Base-by-base conservation (phyloP, 1,284 basidiomycete genomes). In the Rhodofomes roseus region DNA sequence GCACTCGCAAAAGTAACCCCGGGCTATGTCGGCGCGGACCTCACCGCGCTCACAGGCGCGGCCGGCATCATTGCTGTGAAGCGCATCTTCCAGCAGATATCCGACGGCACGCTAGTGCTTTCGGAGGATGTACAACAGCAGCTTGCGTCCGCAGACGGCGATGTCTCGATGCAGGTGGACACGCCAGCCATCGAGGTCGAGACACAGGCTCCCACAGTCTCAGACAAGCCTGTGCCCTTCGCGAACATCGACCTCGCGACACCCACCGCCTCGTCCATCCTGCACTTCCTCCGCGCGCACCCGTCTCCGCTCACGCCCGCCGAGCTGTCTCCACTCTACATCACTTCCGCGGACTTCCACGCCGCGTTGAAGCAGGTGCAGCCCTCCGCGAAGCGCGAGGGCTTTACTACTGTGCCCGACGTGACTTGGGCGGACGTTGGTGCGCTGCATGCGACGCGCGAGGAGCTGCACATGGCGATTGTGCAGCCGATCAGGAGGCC, bases 1-100 rank as follows among this genome's bases (percentile, higher is more conserved):
- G 81, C 83, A 1, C 79, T 99, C 16, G 96, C 96, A 16, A 96
- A 95, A 74, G 85, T 90, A 0, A 99, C 96, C 0, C 97, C 97
- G 1, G 96, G 96, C 0, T 99, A 97, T 70, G 96, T 98, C 9
- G 96, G 96, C 39, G 96, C 96, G 0, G 96, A 99, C 77, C 75
- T 99, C 29, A 87, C 92, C 0, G 92, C 95, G 0, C 76, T 98
- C 9, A 95, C 95, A 0, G 92, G 94, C 6, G 95, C 95, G 25
- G 96, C 96, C 0, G 96, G 96, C 6, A 93, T 98, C 61, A 90
- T 95, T 51, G 95, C 96, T 0, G 95, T 99, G 44, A 98, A 98
- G 76, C 85, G 96, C 27, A 98, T 99, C 67, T 98, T 98, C 74
- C 83, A 91, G 71, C 83, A 90, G 65, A 76, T 98, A 4, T 89